Base-by-base conservation (phyloP, 1,284 basidiomycete genomes). In the Cryptococcus sp. region DNA sequence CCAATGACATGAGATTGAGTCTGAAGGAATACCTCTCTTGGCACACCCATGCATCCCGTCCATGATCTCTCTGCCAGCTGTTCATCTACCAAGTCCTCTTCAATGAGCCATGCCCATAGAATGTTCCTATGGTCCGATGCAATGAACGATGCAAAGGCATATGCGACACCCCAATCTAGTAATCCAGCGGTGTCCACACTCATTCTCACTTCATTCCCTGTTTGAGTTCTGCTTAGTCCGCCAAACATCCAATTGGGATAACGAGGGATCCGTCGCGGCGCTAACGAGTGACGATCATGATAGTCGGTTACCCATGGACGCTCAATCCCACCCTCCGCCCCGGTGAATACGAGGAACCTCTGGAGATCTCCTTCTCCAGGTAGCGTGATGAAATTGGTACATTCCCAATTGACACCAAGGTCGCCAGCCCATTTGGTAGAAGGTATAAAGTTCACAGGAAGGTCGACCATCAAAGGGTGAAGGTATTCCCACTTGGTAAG, bases 351-450 rank as follows among this genome's bases (percentile, higher is more conserved):
- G 3, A 52, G 30, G 23, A 49, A 23, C 30, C 50, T 49, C 30
- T 13, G 13, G 31, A 8, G 14, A 5, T 31, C 34, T 3, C n/a
- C 50, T 1, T 46, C 36, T 11, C n/a, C 1, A 1, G 10, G 11
- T 14, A 61, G 46, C 14, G 46, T 46, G 37, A 59, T 6, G 46
- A 62, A 57, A 38, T 46, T 58, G 8, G 50, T 55, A 37, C 63
- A 65, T 51, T 65, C 63, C 56, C 60, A 58, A 44, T 65, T 65
- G 30, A 44, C 31, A 30, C 63, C 63, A 2, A 61, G 38, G 42
- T 65, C 61, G 15, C 55, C 56, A 14, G 52, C 49, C 59, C 56
- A 58, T 38, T 35, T 53, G 33, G 15, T 33, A 3, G 6, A 33
- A 7, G 56, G 54, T 23, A 36, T 7, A 38, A 7, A 38, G 15